Base-by-base conservation (phyloP, 1,284 basidiomycete species). In the Trichosporon coremiiforme region DNA sequence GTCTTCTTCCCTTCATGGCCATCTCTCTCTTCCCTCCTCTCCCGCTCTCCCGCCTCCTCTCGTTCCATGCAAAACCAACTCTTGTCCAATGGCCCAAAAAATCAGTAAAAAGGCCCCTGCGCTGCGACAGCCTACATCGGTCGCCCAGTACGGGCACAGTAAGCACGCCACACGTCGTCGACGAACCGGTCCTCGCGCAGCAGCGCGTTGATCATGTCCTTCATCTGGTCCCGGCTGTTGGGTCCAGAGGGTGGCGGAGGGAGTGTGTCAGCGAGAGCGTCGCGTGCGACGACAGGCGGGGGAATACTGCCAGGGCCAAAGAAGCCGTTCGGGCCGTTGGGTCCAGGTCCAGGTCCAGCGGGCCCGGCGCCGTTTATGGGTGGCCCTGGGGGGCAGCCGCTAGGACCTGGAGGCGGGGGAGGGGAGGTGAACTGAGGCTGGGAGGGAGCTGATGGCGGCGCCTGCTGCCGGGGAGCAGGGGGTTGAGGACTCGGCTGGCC, bases 101-200 rank as follows among this genome's bases (percentile, higher is more conserved):
- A 53, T 53, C 47, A 53, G 47, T 53, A 53, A 53, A 53, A 53
- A 53, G 47, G 47, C 20, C 47, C 47, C 8, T 8, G 33, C 17
- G 20, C 8, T 8, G 4, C 38, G 45, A 13, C 5, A 8, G 17
- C 15, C 47, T 53, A 53, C 3, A 53, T 9, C 13, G 66, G 33
- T 0, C 35, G 62, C 20, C 67, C 64, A 36, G 63, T 50, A 3
- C 69, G 60, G 12, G 66, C 64, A 4, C 31, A 38, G 64, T 70
- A 70, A 25, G 69, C 66, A 13, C 66, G 64, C 64, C 64, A 70
- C 64, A 70, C 69, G 45, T 70, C 69, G 7, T 70, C 64, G 33
- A 64, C 64, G 57, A 70, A 70, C 9, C 36, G 64, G n/a, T 67
- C 66, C 66, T 70, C 66, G 13, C 64, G 57, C 57, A 60, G 15